Base-by-base conservation (phyloP, 768 basidiomycete genomes). In the Podaxis sp. region DNA sequence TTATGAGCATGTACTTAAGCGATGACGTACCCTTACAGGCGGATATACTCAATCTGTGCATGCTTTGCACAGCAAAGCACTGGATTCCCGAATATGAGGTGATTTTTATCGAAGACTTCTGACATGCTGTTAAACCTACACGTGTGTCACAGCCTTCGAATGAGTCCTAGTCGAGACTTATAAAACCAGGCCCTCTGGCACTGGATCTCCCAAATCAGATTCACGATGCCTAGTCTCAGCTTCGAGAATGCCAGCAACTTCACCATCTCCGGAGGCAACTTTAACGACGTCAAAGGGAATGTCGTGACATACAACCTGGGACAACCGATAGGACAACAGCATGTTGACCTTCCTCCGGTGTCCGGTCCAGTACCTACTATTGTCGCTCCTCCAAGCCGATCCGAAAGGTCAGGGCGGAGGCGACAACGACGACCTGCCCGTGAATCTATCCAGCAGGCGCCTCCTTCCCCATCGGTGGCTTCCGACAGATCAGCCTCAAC, bases 101-200 rank as follows among this genome's bases (percentile, higher is more conserved):
- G 13, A 54, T 20, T 8, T 10, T 33, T 33, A 33, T n/a, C n/a
- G n/a, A n/a, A n/a, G n/a, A n/a, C 13, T 26, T 13, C 2, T 37
- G 52, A 30, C n/a, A 54, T 33, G 52, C 52, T 54, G 52, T 54
- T 52, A 33, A 52, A 17, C 13, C 10, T 54, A 28, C 52, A 54
- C 49, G 22, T 22, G 26, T n/a, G 13, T 28, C 51, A 52, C 52
- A 30, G 44, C 30, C 57, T 24, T 20, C n/a, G 44, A 3, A 7
- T 7, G 17, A 2, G 13, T 41, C 20, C 12, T 17, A 5, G n/a
- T 6, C 30, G 30, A 33, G 10, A 8, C 33, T 33, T 46, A 46
- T 20, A 46, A n/a, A n/a, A 46, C n/a, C 13, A 6, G 7, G 2
- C 20, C 4, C 3, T 7, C n/a, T 4, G 17, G 44, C 20, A n/a